Evolutionary conservation across 2,329 filamentous ascomycete species (phyloP), one percentile per base, ranked within the genome.

Genomic region (Davidsoniella virescens): DNA sequence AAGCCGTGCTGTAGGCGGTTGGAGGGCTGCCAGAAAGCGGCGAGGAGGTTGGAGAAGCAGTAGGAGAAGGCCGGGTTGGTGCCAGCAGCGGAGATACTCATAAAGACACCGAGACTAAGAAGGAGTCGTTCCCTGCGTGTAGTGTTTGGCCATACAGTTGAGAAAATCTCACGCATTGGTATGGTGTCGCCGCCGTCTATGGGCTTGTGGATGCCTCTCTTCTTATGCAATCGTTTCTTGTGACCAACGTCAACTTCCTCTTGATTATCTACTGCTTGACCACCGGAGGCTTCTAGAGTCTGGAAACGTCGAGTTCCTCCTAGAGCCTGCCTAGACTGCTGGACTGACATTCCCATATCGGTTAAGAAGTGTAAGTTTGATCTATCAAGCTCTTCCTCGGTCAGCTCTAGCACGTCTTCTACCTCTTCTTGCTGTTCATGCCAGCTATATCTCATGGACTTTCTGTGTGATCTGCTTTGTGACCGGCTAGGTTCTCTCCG

Each of bases 51-150:
- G 0, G 86, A 76, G 47, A 94, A 80, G 7, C 83, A 69, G 60
- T 75, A 87, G 0, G 86, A 82, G 57, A 95, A 95, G 0, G 76
- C 67, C 0, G 87, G 84, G 0, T 82, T 84, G 23, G 75, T 71
- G 3, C 71, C 75, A 3, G 84, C 81, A 44, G 84, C 78, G 0
- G 81, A 57, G 1, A 82, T 57, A 26, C 81, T 78, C 42, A 73
- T 70, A 0, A 74, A n/a, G 8, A 86, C 64, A 1, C 80, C 85
- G 2, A 74, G 49, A 0, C 81, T 25, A 1, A 93, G 65, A 10
- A 75, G 61, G 0, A 73, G 2, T 1, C 73, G 75, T 10, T 80
- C 69, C 5, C 55, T 64, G 47, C 57, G 59, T 1, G 67, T 65
- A 1, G 94, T 65, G 0, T 64, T 70, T 0, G 84, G 82, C 76